Evolutionary conservation across 75 land plant species (phyloP).

Genomic region (Picea sitchensis): DNA sequence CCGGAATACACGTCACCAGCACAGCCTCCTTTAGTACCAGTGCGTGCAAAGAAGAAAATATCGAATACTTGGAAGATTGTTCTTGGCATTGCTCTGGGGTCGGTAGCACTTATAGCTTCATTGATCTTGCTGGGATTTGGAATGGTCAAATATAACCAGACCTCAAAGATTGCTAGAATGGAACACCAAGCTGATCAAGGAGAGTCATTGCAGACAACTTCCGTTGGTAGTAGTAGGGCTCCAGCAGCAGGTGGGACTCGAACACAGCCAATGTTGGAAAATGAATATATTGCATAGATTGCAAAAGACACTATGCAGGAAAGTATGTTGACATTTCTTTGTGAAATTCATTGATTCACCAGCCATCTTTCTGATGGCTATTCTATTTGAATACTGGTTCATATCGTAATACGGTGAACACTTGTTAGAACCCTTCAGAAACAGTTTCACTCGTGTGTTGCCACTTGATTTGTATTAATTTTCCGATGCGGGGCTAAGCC

Average conservation of each 20-base stretch:
- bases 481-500: no score
- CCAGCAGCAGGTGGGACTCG: constrained; percentile 64
- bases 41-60: constrained; percentile 11
- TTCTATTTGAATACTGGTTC: no score
- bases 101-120: constrained; percentile 30
- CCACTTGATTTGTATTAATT: neutral
- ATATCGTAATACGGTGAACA: no score
- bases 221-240: constrained; percentile 55
- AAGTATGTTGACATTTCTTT: neutral
- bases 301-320: neutral
- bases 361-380: neutral
- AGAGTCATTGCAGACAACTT: constrained; percentile 50
- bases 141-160: constrained; percentile 14
- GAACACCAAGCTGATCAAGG: constrained; percentile 52
- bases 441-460: neutral
- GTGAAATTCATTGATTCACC: constrained; percentile 9
- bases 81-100: constrained; percentile 36
- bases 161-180: constrained; percentile 42
- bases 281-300: constrained; percentile 31
- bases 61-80: constrained; percentile 42
- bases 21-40: neutral
- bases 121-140: constrained; percentile 23
- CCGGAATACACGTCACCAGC: neutral
- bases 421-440: constrained; percentile 5
- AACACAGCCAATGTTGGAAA: constrained; percentile 66